These are phyloP conservation scores for Raddia guianensis DNA, from an alignment of 176 grass and related monocot genomes.

Conservation along the genomic window DNA sequence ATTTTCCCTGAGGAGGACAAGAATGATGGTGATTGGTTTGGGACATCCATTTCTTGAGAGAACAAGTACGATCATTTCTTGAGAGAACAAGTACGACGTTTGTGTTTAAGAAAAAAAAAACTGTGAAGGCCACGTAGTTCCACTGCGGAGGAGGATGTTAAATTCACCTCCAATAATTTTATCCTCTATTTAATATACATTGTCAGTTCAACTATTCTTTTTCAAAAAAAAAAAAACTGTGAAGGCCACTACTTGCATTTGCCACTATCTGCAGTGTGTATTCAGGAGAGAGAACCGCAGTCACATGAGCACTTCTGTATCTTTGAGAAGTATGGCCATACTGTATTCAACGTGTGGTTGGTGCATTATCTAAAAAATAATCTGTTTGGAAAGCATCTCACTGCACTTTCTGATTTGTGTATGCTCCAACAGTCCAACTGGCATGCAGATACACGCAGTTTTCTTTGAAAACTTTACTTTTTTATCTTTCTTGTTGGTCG, in stretches of 20 bases:
- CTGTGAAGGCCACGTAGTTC: too few species aligned
- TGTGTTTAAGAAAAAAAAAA: not conserved
- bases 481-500: not conserved
- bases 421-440: not conserved
- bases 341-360: too few species aligned
- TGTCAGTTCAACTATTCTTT: too few species aligned
- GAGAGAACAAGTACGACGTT: not conserved
- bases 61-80: not conserved
- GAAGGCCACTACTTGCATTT: not conserved
- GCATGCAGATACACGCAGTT: not conserved
- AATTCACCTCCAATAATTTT: too few species aligned
- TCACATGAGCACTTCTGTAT: not conserved
- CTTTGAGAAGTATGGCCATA: not conserved
- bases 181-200: too few species aligned
- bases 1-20: not conserved
- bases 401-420: not conserved
- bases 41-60: not conserved
- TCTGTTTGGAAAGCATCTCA: not conserved
- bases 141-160: too few species aligned
- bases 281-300: not conserved
- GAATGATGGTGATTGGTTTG: not conserved
- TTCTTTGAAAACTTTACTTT: not conserved
- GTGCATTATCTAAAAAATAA: too few species aligned
- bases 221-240: not conserved
- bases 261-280: not conserved